Percentiles rank a stretch among this genome's conserved stretches.
Evolutionary conservation across 768 basidiomycete species (phyloP).

Genomic region (Cystobasidium onofrii): DNA sequence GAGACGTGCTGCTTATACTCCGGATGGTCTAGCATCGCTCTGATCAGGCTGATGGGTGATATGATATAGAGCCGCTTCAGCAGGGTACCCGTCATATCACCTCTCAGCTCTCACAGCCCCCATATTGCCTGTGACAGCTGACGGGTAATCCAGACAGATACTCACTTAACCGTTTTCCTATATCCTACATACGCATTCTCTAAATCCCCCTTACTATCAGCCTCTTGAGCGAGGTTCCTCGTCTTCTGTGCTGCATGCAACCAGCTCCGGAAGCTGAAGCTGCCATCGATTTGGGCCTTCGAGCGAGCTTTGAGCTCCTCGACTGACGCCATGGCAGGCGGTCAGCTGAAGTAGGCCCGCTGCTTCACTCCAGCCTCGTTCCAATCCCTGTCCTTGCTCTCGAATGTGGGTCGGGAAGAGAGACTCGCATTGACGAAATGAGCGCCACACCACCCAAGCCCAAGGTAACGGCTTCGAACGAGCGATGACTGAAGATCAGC

Average conservation of each 20-base stretch:
- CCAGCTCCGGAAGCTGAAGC: constrained; percentile 12
- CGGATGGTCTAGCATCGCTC: constrained; percentile 20
- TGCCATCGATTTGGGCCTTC: constrained; percentile 8
- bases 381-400: not conserved
- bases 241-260: constrained; percentile 13
- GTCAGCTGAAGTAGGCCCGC: not conserved
- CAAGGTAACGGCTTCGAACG: too few relatives aligned
- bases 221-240: not conserved
- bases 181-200: constrained; percentile 31
- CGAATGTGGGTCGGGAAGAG: not conserved
- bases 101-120: not conserved
- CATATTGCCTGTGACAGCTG: too few relatives aligned
- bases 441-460: too few relatives aligned
- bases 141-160: too few relatives aligned
- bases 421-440: not conserved
- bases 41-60: constrained; percentile 8
- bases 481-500: too few relatives aligned
- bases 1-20: constrained; percentile 14
- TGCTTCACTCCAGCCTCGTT: not conserved
- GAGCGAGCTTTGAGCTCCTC: constrained; percentile 21
- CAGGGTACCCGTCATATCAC: not conserved
- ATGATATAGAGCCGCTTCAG: not conserved
- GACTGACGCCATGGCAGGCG: not conserved
- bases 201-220: constrained; percentile 5
- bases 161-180: constrained; percentile 28